phyloP scores from a whole-genome alignment of 1,139 yeast genomes.

The Arxiozyma heterogenica region DNA sequence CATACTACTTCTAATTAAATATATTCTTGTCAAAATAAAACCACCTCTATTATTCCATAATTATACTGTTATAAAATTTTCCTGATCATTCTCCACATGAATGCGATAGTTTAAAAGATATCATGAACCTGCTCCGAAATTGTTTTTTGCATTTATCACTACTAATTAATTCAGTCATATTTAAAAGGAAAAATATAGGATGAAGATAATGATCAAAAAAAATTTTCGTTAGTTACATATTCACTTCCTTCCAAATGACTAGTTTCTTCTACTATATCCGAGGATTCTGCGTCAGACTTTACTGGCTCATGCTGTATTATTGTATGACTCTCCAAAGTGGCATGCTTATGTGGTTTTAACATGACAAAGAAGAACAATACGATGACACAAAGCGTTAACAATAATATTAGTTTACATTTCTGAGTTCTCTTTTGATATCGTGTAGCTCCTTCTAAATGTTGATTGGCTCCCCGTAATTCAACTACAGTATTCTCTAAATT shows the following conservation, averaged over 20 bases:
- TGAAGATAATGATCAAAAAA: background rate
- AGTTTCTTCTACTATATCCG: background rate
- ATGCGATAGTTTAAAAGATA: no score
- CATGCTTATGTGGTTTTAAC: slow-evolving; percentile 46
- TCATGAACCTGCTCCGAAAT: background rate
- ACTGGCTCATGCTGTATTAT: background rate
- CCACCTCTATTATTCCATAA: background rate
- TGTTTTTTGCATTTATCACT: background rate
- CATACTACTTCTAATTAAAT: background rate
- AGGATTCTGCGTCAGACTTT: background rate
- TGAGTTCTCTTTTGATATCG: slow-evolving; percentile 80
- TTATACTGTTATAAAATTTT: no score
- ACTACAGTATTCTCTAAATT: slow-evolving; percentile 72
- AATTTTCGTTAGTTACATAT: background rate
- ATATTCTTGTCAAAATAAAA: no score
- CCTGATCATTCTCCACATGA: no score
- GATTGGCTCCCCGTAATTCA: slow-evolving; percentile 67
- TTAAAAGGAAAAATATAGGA: background rate
- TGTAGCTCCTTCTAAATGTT: slow-evolving; percentile 68
- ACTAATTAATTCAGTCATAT: background rate
- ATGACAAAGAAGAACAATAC: slow-evolving; percentile 64
- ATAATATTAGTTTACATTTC: slow-evolving; percentile 77
- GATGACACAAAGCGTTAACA: slow-evolving; percentile 60
- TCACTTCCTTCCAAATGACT: background rate
- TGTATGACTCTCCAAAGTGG: slow-evolving; percentile 8